Evolutionary conservation across 805 yeast genomes (phyloP).

Genomic region (Candida patagonica): DNA sequence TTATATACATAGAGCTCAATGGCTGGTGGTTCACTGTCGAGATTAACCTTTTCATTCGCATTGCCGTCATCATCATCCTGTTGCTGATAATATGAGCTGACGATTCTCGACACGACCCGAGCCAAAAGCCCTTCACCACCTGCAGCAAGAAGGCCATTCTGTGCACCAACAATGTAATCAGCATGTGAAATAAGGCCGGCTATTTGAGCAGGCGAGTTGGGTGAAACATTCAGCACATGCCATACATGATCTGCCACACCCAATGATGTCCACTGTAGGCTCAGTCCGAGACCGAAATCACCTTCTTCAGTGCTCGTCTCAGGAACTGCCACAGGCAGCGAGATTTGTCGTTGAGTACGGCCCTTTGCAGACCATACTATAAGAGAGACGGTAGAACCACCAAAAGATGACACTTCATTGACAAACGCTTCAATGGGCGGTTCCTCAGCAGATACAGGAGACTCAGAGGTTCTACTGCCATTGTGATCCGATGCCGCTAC

Average conservation of each 20-base stretch:
- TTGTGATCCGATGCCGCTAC: neutral
- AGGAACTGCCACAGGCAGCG: conserved; percentile 16
- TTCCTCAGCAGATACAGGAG: conserved; percentile 7
- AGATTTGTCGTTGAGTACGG: conserved; percentile 25
- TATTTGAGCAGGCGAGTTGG: conserved; percentile 68
- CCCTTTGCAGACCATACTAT: conserved; percentile 88
- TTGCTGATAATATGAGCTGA: conserved; percentile 37
- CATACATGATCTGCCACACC: conserved; percentile 74
- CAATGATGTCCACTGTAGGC: conserved; percentile 70
- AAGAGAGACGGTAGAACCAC: conserved; percentile 38
- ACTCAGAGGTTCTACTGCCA: neutral
- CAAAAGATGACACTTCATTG: conserved; percentile 35
- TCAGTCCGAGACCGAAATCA: conserved; percentile 46
- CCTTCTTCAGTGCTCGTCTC: conserved; percentile 17
- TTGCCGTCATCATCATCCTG: conserved; percentile 17
- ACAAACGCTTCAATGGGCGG: conserved; percentile 25
- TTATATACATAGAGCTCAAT: conserved; percentile 70
- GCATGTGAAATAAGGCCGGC: conserved; percentile 79
- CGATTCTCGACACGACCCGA: conserved; percentile 39
- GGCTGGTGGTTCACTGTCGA: conserved; percentile 23
- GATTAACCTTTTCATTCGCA: conserved; percentile 1
- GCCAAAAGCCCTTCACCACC: conserved; percentile 83
- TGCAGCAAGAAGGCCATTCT: conserved; percentile 71
- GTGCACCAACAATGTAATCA: conserved; percentile 83
- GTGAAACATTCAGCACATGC: conserved; percentile 69